phyloP scores from a whole-genome alignment of 148 eudicot species.

The Rhododendron ferrugineum region DNA sequence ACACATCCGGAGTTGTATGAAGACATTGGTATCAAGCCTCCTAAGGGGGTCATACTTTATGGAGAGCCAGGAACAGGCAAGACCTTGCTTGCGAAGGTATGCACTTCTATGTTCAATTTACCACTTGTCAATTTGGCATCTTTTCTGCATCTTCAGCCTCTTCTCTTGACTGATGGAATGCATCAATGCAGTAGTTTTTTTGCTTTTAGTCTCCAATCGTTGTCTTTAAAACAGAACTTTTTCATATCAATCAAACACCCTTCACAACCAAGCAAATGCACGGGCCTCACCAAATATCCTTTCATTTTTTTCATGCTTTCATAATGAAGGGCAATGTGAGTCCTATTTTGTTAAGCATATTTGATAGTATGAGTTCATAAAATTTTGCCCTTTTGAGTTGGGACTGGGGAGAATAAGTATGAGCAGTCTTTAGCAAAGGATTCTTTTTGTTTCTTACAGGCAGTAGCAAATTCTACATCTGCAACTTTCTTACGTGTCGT shows the following conservation, averaged over 20 bases:
- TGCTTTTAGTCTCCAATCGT: neutral
- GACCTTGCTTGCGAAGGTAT: slow-evolving; percentile 94
- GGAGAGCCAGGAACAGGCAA: slow-evolving; percentile 99
- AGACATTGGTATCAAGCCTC: slow-evolving; percentile 98
- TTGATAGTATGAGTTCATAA: neutral
- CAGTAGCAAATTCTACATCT: slow-evolving; percentile 95
- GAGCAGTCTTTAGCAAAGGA: neutral
- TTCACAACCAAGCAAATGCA: neutral
- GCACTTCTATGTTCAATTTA: neutral
- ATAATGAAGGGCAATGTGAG: neutral
- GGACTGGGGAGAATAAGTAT: neutral
- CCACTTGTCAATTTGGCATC: neutral
- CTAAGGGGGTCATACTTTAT: slow-evolving; percentile 93
- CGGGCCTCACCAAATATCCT: neutral
- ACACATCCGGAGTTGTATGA: slow-evolving; percentile 98
- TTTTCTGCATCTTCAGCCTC: neutral
- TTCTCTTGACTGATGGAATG: neutral
- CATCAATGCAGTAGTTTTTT: too few relatives aligned
- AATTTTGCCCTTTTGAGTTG: neutral
- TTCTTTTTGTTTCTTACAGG: slow-evolving; percentile 36
- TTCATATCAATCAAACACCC: neutral
- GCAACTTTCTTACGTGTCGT: slow-evolving; percentile 96
- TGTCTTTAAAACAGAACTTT: neutral
- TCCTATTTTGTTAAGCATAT: neutral
- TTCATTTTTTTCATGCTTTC: neutral